phyloP scores from a whole-genome alignment of 2,329 filamentous ascomycete genomes.

The Microdochium bolleyi region DNA sequence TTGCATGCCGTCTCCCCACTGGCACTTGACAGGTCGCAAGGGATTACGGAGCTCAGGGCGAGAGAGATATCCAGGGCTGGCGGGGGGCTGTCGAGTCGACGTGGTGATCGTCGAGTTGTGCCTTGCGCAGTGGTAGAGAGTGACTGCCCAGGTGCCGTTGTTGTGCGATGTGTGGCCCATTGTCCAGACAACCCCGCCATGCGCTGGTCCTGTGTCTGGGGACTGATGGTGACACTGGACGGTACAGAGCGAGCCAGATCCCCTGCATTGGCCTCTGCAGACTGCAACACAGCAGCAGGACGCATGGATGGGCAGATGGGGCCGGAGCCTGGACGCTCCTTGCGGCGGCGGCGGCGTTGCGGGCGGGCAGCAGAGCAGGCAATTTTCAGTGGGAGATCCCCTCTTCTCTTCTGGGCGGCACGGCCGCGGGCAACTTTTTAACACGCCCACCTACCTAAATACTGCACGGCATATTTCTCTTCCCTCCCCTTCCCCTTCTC shows the following conservation, averaged over 20 bases:
- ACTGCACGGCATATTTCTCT: slow-evolving; percentile 4
- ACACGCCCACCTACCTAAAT: background rate
- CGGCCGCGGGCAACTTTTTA: slow-evolving; percentile 3
- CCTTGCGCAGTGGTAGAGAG: too few relatives aligned
- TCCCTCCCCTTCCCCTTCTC: slow-evolving; percentile 14
- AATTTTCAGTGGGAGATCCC: slow-evolving; percentile 2
- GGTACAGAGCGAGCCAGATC: background rate
- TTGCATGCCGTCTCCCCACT: background rate
- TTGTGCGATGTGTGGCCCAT: too few relatives aligned
- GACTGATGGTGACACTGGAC: background rate
- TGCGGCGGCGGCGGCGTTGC: background rate
- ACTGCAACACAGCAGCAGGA: too few relatives aligned
- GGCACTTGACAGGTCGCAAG: background rate
- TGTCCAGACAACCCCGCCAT: background rate
- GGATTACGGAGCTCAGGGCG: background rate
- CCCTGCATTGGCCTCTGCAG: too few relatives aligned
- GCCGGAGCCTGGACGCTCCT: too few relatives aligned
- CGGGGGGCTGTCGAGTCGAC: background rate
- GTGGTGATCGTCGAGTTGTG: background rate
- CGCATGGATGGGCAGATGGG: too few relatives aligned
- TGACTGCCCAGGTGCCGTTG: too few relatives aligned
- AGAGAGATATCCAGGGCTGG: too few relatives aligned
- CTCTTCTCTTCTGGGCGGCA: background rate
- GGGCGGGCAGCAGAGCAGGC: background rate
- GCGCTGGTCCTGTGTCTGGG: background rate